A percentile compares a stretch with the other conserved stretches of the same genome.
Conservation (phyloP, 164 flowering plant genomes). For the Nymphaea colorata region DNA sequence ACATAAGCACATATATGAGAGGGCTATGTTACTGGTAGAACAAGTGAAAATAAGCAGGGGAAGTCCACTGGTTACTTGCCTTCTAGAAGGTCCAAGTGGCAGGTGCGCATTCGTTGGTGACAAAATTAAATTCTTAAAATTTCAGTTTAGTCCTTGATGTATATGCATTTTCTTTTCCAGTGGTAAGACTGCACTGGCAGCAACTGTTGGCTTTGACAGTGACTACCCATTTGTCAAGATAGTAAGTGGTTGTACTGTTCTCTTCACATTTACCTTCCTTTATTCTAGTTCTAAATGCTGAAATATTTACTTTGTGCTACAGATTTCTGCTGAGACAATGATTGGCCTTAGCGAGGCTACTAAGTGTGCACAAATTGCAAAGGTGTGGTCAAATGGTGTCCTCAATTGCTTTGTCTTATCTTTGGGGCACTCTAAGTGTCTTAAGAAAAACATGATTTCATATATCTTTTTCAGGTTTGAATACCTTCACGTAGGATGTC, state of each 20-base stretch:
- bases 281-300: conserved; percentile 1
- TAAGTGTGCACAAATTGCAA: conserved; percentile 87
- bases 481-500: too few relatives aligned
- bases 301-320: neutral
- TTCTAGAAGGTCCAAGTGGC: conserved; percentile 93
- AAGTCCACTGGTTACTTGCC: conserved; percentile 87
- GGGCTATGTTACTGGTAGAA: conserved; percentile 87
- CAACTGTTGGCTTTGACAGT: conserved; percentile 93
- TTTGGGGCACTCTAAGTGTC: too few relatives aligned
- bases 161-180: conserved; percentile 27
- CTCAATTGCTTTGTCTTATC: too few relatives aligned
- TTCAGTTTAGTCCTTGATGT: neutral
- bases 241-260: conserved; percentile 34
- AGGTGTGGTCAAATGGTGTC: conserved; percentile 28
- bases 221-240: conserved; percentile 92
- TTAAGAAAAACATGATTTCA: too few relatives aligned
- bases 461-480: too few relatives aligned
- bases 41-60: conserved; percentile 93
- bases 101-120: conserved; percentile 31
- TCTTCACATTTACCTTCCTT: neutral
- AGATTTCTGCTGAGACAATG: conserved; percentile 94
- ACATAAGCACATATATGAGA: conserved; percentile 64
- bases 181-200: conserved; percentile 94
- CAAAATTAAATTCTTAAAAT: neutral
- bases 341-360: conserved; percentile 88